Percentiles rank a stretch among this genome's conserved stretches.
phyloP scores from a whole-genome alignment of 108 stramenopile species.

The Mayamaea pseudoterrestris region DNA sequence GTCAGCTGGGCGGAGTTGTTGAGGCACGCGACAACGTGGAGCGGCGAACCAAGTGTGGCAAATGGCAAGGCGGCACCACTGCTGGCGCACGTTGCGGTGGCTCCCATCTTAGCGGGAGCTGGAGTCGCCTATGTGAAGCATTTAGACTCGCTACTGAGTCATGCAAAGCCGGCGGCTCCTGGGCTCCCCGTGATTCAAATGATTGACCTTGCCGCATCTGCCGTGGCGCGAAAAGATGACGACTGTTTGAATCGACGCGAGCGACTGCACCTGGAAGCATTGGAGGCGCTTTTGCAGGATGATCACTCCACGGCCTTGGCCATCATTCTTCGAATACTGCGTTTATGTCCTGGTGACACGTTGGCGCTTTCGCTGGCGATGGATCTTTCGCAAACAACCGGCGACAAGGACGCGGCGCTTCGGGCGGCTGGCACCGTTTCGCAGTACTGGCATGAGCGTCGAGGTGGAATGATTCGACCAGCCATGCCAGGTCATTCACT shows the following conservation, averaged over 20 bases:
- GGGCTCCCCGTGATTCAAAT: constrained; percentile 16
- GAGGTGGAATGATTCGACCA: constrained; percentile 30
- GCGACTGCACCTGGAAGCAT: constrained; percentile 41
- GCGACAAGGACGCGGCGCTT: constrained; percentile 49
- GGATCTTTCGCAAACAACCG: constrained; percentile 58
- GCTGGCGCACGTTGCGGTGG: constrained; percentile 60
- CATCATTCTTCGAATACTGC: constrained; percentile 37
- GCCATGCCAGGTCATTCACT: constrained; percentile 52
- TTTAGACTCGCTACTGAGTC: constrained; percentile 38
- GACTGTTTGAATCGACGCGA: constrained; percentile 42
- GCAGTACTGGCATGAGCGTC: constrained; percentile 72
- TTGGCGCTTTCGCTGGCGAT: constrained; percentile 64
- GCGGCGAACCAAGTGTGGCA: constrained; percentile 2
- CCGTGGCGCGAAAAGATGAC: constrained; percentile 21
- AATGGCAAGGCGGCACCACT: constrained; percentile 39
- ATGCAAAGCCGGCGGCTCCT: constrained; percentile 18
- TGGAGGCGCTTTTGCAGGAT: constrained; percentile 42
- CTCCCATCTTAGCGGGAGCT: constrained; percentile 57
- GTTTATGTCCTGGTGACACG: constrained; percentile 62
- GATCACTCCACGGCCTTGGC: constrained; percentile 48
- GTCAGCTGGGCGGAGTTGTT: constrained; percentile 58
- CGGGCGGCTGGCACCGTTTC: constrained; percentile 59
- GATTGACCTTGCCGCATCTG: constrained; percentile 30
- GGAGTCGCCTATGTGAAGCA: constrained; percentile 46
- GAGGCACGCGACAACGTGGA: constrained; percentile 40